Evolutionary conservation across 2,329 filamentous ascomycete species (phyloP), one percentile per base, ranked within the genome.

Genomic region (Akanthomyces dipterigenus): DNA sequence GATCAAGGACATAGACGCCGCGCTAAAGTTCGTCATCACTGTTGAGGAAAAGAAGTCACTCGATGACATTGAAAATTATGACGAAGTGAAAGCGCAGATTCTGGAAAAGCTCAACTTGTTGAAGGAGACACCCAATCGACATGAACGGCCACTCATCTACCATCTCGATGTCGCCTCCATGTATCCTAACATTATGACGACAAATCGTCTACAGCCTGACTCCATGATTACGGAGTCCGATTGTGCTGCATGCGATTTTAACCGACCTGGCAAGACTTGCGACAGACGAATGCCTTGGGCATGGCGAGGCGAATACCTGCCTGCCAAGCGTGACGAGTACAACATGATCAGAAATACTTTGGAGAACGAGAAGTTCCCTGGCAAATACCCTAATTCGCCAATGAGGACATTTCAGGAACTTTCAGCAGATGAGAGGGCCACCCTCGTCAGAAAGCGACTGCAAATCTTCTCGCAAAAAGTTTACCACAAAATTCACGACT

Each of bases 131-230:
- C 93, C 95, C 0, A 92, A 96, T 68, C 84, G 95, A 64, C 86
- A 81, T 67, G 95, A 99, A 73, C 81, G 87, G 48, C 95, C 95
- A 5, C 83, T 96, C 36, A 99, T 99, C 66, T 99, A 99, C 76
- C 95, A 99, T 81, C 80, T 99, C 77, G 95, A 99, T 71, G 96
- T 99, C 62, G 95, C 95, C 20, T 97, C 95, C 63, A 99, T 99
- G 95, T 99, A 99, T 72, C 95, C 95, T 11, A 99, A 99, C 75
- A 99, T 99, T 73, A 99, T 99, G 96, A 99, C 96, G 2, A 99
- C 95, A 1, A 99, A 99, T 74, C 89, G 95, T 73, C 76, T 99
- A 51, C 95, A 99, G 68, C 95, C 95, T 0, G 95, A 99, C 74
- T 98, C 95, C n/a, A 96, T 99, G 92, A 96, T 99, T 59, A 81